Percentiles rank a stretch among this genome's conserved stretches.
These are phyloP conservation scores for Scenedesmus sp. DNA, from an alignment of 163 green algal genomes.

Conservation along the genomic window DNA sequence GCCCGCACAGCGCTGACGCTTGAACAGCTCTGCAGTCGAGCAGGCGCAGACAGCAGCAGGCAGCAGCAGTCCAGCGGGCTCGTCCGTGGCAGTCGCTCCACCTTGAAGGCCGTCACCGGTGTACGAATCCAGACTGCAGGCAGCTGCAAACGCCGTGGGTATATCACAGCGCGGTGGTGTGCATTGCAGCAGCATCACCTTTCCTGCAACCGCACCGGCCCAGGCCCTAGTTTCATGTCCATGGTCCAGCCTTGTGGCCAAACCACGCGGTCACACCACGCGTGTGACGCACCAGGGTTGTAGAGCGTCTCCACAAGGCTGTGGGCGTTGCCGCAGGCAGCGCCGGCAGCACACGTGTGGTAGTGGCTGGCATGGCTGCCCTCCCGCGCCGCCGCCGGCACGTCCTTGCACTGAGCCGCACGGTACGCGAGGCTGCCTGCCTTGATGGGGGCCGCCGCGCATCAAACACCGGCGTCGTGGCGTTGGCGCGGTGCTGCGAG, in stretches of 20 bases:
- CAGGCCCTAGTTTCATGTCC: no score
- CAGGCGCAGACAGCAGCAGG: constrained; percentile 6
- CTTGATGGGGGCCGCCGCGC: background rate
- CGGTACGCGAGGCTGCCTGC: constrained; percentile 3
- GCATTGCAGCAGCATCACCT: no score
- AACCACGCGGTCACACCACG: no score
- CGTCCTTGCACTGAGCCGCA: background rate
- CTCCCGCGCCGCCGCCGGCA: background rate
- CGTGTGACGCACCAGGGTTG: background rate
- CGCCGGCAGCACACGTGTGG: constrained; percentile 32
- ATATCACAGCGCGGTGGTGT: no score
- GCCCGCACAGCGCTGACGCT: constrained; percentile 2
- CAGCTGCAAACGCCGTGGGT: no score
- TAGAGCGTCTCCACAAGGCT: constrained; percentile 46
- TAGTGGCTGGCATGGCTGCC: constrained; percentile 13
- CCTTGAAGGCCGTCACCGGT: no score
- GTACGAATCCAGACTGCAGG: no score
- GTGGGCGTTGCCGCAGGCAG: constrained; percentile 13
- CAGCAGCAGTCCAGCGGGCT: background rate
- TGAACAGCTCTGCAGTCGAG: constrained; percentile 21
- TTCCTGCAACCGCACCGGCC: no score
- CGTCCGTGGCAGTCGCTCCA: no score
- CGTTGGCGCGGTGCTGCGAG: constrained; percentile 12
- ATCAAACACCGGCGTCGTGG: constrained; percentile 24
- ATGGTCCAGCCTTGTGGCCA: no score